phyloP scores from a whole-genome alignment of 768 basidiomycete species.

The Boletus edulis region DNA sequence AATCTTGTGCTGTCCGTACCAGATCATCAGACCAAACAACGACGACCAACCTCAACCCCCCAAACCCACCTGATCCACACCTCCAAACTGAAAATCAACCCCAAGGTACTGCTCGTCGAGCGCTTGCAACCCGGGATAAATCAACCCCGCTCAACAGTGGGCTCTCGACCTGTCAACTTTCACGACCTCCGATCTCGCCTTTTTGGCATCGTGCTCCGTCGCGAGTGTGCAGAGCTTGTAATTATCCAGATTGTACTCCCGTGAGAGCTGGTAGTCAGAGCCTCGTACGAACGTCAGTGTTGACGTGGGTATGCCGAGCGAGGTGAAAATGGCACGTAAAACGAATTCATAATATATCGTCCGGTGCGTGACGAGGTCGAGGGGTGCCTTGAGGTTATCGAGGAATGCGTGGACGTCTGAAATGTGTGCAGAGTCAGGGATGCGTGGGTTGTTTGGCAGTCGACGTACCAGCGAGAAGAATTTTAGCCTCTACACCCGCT shows the following conservation, averaged over 20 bases:
- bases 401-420: constrained; percentile 95
- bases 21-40: background rate
- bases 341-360: constrained; percentile 88
- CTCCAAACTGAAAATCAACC: constrained; percentile 97
- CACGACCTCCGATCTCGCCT: constrained; percentile 98
- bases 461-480: constrained; percentile 70
- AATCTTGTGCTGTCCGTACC: constrained; percentile 78
- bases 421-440: background rate
- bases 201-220: constrained; percentile 95
- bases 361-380: constrained; percentile 85
- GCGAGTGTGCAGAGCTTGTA: constrained; percentile 91
- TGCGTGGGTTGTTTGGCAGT: background rate
- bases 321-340: constrained; percentile 78
- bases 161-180: constrained; percentile 95
- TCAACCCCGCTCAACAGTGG: constrained; percentile 85
- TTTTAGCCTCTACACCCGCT: constrained; percentile 87
- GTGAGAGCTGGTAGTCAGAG: constrained; percentile 87
- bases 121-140: constrained; percentile 96
- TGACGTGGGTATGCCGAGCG: constrained; percentile 87
- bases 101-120: constrained; percentile 96
- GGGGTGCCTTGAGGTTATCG: constrained; percentile 94
- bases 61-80: constrained; percentile 83
- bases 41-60: background rate
- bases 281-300: constrained; percentile 85
- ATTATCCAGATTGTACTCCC: constrained; percentile 93